A percentile compares a stretch with the other conserved stretches of the same genome.
Conservation (phyloP, 2,329 filamentous ascomycete species). For the Thelonectria rubi region DNA sequence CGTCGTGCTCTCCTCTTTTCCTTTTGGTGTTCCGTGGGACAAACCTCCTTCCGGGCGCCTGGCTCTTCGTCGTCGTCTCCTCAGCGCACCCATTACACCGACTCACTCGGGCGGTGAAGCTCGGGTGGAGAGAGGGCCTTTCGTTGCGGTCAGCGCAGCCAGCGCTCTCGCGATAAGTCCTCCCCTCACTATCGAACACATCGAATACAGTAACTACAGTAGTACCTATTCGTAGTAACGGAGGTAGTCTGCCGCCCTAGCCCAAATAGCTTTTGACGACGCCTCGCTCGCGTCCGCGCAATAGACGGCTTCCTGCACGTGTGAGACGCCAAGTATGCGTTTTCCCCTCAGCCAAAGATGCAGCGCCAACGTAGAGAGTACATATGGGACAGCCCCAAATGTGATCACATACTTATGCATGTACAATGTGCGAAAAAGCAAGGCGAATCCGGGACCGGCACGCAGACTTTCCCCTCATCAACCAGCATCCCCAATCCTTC, state of each 20-base stretch:
- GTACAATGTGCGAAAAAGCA: background rate
- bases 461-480: background rate
- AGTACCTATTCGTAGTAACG: too few relatives aligned
- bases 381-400: too few relatives aligned
- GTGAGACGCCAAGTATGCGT: background rate
- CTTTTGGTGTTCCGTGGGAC: background rate
- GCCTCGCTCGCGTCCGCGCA: too few relatives aligned
- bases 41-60: background rate
- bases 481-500: background rate
- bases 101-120: constrained; percentile 26
- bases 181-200: too few relatives aligned
- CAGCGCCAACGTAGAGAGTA: too few relatives aligned
- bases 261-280: too few relatives aligned
- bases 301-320: constrained; percentile 13
- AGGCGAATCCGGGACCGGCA: background rate
- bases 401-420: too few relatives aligned
- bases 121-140: constrained; percentile 5
- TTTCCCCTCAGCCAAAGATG: too few relatives aligned
- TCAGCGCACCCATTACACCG: background rate
- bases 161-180: background rate
- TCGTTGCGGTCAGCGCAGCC: constrained; percentile 12
- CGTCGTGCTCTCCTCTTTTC: background rate
- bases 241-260: too few relatives aligned
- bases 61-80: background rate
- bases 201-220: too few relatives aligned